These are phyloP conservation scores for Tuber indicum DNA, from an alignment of 495 filamentous ascomycete species.

Conservation along the genomic window DNA sequence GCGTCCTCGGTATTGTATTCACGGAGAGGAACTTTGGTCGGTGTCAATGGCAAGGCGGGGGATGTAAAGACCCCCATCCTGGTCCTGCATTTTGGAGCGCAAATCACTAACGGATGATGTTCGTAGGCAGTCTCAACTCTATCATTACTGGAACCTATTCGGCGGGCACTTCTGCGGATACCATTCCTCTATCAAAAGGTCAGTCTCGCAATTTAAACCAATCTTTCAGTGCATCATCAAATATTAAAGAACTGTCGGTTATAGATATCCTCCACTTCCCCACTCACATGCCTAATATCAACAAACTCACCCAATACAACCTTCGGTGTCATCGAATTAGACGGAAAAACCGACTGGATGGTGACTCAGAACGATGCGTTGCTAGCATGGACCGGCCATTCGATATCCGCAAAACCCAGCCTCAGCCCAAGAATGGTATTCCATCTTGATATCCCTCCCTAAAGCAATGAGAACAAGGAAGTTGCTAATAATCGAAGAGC, in stretches of 20 bases:
- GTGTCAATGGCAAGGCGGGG: constrained; percentile 78
- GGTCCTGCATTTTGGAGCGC: not conserved
- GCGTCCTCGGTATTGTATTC: constrained; percentile 91
- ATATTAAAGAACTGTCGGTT: not conserved
- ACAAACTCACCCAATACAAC: constrained; percentile 77
- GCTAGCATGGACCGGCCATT: constrained; percentile 93
- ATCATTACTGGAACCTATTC: constrained; percentile 75
- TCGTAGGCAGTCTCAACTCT: constrained; percentile 71
- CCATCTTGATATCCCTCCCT: constrained; percentile 5
- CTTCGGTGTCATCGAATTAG: constrained; percentile 76
- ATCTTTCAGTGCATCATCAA: not conserved
- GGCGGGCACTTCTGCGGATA: constrained; percentile 67
- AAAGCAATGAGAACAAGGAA: not conserved
- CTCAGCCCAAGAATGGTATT: constrained; percentile 64
- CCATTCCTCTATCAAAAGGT: constrained; percentile 90
- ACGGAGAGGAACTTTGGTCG: constrained; percentile 80
- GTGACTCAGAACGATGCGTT: constrained; percentile 75
- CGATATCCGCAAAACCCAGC: constrained; percentile 64
- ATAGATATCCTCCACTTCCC: constrained; percentile 71
- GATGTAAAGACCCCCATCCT: constrained; percentile 55
- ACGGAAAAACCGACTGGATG: constrained; percentile 96
- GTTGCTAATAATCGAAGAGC: constrained; percentile 54
- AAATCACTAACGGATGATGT: constrained; percentile 17
- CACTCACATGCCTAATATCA: constrained; percentile 76
- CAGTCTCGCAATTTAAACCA: not conserved